These are phyloP conservation scores for Aspergillus olivimuriae DNA, from an alignment of 495 filamentous ascomycete genomes.

Conservation along the genomic window DNA sequence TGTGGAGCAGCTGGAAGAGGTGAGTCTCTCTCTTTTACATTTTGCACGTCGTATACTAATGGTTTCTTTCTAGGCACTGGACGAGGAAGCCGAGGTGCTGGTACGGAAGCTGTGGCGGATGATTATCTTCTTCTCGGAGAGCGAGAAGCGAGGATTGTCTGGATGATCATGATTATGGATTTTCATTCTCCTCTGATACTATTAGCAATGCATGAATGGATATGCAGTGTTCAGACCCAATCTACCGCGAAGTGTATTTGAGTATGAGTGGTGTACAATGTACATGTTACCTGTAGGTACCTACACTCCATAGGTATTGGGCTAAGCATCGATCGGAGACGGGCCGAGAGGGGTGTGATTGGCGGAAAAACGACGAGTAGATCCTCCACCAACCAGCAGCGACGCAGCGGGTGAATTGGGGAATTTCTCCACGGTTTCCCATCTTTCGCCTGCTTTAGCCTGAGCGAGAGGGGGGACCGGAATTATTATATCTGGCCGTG, in stretches of 20 bases:
- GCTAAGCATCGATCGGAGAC: too few relatives aligned
- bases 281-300: too few relatives aligned
- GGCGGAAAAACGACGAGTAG: too few relatives aligned
- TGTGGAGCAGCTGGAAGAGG: conserved; percentile 77
- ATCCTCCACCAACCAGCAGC: too few relatives aligned
- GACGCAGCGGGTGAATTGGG: too few relatives aligned
- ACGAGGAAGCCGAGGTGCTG: conserved; percentile 89
- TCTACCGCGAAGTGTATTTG: too few relatives aligned
- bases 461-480: conserved; percentile 6
- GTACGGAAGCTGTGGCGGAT: conserved; percentile 98
- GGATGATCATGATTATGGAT: conserved; percentile 32
- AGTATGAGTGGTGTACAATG: too few relatives aligned
- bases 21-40: conserved; percentile 35
- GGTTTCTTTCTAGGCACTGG: conserved; percentile 58
- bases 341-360: too few relatives aligned
- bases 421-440: too few relatives aligned
- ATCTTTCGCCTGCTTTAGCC: too few relatives aligned
- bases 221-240: too few relatives aligned
- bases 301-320: too few relatives aligned
- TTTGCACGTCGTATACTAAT: conserved; percentile 25
- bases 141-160: conserved; percentile 83
- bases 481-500: conserved; percentile 7
- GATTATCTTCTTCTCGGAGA: conserved; percentile 97
- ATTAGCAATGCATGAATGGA: not conserved
- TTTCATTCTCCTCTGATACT: not conserved